Evolutionary conservation across 306 rosid species (phyloP).

Genomic region (Vicia villosa): DNA sequence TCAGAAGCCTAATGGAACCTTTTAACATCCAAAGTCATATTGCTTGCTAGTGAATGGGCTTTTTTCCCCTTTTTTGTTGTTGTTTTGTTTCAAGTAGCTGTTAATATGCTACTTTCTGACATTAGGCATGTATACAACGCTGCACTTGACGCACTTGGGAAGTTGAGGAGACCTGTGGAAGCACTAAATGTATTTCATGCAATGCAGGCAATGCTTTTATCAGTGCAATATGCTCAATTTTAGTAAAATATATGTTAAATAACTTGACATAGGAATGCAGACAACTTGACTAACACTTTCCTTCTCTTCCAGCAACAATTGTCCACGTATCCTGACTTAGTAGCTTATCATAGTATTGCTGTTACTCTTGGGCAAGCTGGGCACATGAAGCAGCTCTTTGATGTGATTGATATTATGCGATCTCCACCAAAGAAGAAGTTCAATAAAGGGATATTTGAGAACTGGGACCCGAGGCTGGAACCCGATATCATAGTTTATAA

Average conservation of each 20-base stretch:
- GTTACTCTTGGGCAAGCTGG: conserved; percentile 98
- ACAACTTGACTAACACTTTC: conserved; percentile 37
- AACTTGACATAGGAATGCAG: conserved; percentile 32
- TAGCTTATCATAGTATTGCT: conserved; percentile 86
- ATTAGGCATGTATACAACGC: conserved; percentile 77
- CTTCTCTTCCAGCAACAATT: conserved; percentile 75
- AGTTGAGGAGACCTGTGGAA: conserved; percentile 89
- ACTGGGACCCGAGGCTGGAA: conserved; percentile 91
- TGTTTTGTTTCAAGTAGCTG: conserved; percentile 2
- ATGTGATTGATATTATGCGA: conserved; percentile 81
- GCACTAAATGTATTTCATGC: conserved; percentile 78
- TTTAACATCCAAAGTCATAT: conserved; percentile 15
- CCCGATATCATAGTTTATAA: conserved; percentile 82
- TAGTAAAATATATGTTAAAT: conserved; percentile 19
- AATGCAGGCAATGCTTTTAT: conserved; percentile 67
- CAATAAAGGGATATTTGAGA: conserved; percentile 67
- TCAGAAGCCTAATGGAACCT: conserved; percentile 11
- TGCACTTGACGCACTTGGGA: conserved; percentile 90
- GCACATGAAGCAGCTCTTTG: conserved; percentile 86
- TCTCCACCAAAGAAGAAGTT: conserved; percentile 84
- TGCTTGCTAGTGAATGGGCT: conserved; percentile 19
- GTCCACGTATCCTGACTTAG: conserved; percentile 90
- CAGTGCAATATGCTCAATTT: conserved; percentile 28
- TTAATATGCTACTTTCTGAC: conserved; percentile 29
- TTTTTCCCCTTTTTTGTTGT: not conserved